Evolutionary conservation across 2,329 filamentous ascomycete species (phyloP).

Genomic region (Fusarium palustre): DNA sequence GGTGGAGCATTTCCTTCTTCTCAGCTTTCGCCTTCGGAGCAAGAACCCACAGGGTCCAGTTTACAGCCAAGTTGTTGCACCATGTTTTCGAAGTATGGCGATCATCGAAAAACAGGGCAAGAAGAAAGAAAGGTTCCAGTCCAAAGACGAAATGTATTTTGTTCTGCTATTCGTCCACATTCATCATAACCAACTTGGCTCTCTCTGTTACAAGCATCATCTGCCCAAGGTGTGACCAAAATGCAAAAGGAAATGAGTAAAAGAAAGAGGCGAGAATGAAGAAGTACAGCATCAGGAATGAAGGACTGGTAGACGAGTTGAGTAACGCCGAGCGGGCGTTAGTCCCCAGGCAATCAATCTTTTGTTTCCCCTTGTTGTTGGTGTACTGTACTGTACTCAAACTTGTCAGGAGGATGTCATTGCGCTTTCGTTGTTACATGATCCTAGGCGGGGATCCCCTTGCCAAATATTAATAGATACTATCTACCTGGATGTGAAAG

Average conservation of each 20-base stretch:
- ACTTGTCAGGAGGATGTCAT: neutral
- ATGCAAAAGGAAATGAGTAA: slow-evolving; percentile 17
- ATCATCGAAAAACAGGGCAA: neutral
- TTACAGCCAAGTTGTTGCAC: neutral
- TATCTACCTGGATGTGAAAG: slow-evolving; percentile 1
- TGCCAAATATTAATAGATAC: slow-evolving; percentile 3
- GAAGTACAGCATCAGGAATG: slow-evolving; percentile 33
- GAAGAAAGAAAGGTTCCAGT: neutral
- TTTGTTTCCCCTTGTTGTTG: neutral
- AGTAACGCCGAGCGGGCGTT: slow-evolving; percentile 25
- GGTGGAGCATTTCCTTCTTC: neutral
- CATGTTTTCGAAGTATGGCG: neutral
- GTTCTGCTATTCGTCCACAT: neutral
- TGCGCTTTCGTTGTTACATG: neutral
- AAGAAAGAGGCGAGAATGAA: slow-evolving; percentile 26
- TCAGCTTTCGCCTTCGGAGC: neutral
- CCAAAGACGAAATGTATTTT: neutral
- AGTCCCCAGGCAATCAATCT: neutral
- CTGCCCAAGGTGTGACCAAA: slow-evolving; percentile 13
- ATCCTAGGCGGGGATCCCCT: slow-evolving; percentile 12
- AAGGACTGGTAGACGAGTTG: slow-evolving; percentile 28
- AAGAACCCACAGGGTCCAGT: neutral
- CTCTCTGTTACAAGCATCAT: slow-evolving; percentile 7
- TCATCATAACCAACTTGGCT: slow-evolving; percentile 1
- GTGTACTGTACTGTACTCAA: neutral